These are phyloP conservation scores for Limnomonas spitsbergensis DNA, from an alignment of 139 green algal species.

Conservation along the genomic window DNA sequence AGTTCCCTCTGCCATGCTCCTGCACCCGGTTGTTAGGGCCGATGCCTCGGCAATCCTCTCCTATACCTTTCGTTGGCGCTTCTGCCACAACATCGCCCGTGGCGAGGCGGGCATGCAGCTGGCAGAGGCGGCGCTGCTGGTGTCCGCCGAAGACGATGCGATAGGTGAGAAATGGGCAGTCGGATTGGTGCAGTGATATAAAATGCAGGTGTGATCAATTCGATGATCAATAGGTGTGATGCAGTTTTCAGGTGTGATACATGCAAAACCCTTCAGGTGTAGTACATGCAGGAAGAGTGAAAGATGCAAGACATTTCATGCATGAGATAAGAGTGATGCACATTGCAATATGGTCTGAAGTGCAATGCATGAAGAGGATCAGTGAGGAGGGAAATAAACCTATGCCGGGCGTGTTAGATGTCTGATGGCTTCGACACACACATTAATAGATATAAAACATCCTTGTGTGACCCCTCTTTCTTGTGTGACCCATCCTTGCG, in stretches of 20 bases:
- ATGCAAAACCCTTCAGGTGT: background rate
- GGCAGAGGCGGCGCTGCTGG: constrained; percentile 34
- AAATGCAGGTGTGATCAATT: background rate
- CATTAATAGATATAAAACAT: no score
- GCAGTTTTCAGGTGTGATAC: background rate
- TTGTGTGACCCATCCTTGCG: no score
- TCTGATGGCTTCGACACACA: no score
- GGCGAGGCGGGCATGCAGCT: constrained; percentile 29
- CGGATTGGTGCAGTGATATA: no score
- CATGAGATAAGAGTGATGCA: background rate
- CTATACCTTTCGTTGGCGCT: constrained; percentile 11
- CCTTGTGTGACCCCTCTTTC: no score
- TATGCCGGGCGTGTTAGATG: no score
- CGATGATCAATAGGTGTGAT: background rate
- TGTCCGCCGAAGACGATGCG: constrained; percentile 36
- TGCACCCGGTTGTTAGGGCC: background rate
- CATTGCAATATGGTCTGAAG: no score
- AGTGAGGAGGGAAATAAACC: no score
- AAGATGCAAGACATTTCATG: background rate
- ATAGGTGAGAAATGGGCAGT: no score
- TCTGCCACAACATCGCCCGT: constrained; percentile 13
- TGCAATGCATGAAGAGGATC: no score
- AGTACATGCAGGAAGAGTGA: no score
- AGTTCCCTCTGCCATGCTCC: no score
- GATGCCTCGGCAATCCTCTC: background rate